Evolutionary conservation across 2,329 filamentous ascomycete genomes (phyloP), one percentile per base, ranked within the genome.

Genomic region (Septoria linicola): DNA sequence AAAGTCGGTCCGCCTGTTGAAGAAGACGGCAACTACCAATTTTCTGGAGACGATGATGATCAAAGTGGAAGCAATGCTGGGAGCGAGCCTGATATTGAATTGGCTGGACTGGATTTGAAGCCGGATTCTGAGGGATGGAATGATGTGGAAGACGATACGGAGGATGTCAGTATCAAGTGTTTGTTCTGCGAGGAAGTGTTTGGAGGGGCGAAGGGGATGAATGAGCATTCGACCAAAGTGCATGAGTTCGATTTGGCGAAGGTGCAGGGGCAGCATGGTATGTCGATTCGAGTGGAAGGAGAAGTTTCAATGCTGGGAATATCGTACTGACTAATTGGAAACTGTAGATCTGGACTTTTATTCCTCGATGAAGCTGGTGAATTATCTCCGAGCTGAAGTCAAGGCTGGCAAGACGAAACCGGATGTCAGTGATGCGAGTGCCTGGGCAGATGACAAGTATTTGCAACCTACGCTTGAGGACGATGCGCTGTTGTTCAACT

Each of bases 391-490:
- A 20, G 60, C 66, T 36, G 68, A 73, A 45, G 69, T 70, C 16
- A 57, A 68, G 39, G 67, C 65, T 25, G 70, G 70, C 7, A 68
- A 67, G 4, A 61, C 66, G 3, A 65, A 67, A 2, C 81, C 82
- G 0, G 76, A 80, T 51, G 71, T 85, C 36, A 83, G 88, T 51
- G 76, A 81, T 2, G 74, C 74, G 30, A 73, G 76, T 2, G 76
- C 83, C 20, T 83, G 96, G 56, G 78, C 83, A n/a, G 82, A 89
- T 55, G 92, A 97, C 58, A 78, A 80, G 58, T 95, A 84, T 65
- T 76, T 99, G 52, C 87, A 87, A 66, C 93, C 93, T 0, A 84
- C 90, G 3, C 73, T 99, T 6, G 85, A 93, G 52, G 89, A 96
- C 60, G 93, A 99, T 68, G 88, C 91, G 3, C 75, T 97, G 46